Percentiles rank a stretch among this genome's conserved stretches.
Evolutionary conservation across 2,329 filamentous ascomycete species (phyloP).

Genomic region (Fusarium liriodendri): DNA sequence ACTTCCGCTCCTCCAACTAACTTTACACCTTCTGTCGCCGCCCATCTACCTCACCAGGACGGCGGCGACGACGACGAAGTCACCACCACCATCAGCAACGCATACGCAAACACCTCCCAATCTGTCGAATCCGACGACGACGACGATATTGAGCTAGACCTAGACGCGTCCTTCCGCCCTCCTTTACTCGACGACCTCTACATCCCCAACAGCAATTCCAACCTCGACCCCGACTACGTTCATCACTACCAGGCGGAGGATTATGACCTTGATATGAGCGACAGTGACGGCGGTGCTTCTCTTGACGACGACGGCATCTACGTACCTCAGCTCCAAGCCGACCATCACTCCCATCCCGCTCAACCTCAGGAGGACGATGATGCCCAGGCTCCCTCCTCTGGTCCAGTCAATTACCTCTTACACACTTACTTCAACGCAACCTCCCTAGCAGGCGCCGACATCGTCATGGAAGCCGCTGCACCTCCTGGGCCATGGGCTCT

Average conservation of each 20-base stretch:
- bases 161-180: conserved; percentile 12
- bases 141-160: conserved; percentile 15
- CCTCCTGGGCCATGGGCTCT: conserved; percentile 30
- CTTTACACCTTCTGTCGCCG: conserved; percentile 1
- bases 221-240: conserved; percentile 17
- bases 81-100: conserved; percentile 1
- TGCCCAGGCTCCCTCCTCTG: conserved; percentile 13
- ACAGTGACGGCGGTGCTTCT: conserved; percentile 49
- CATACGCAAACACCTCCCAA: conserved; percentile 6
- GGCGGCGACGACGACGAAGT: conserved; percentile 7
- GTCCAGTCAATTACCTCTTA: conserved; percentile 27
- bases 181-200: conserved; percentile 13
- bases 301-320: conserved; percentile 30
- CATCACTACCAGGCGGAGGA: conserved; percentile 34
- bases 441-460: conserved; percentile 9
- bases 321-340: conserved; percentile 11
- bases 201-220: conserved; percentile 10
- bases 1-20: conserved; percentile 1
- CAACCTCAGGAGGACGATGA: conserved; percentile 22
- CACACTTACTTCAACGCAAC: conserved; percentile 18
- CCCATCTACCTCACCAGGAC: conserved; percentile 7
- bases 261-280: conserved; percentile 50
- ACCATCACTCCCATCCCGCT: conserved; percentile 14
- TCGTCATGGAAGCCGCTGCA: conserved; percentile 31
- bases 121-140: conserved; percentile 12